phyloP scores from a whole-genome alignment of 129 eudicot species.

The Artemisia annua region DNA sequence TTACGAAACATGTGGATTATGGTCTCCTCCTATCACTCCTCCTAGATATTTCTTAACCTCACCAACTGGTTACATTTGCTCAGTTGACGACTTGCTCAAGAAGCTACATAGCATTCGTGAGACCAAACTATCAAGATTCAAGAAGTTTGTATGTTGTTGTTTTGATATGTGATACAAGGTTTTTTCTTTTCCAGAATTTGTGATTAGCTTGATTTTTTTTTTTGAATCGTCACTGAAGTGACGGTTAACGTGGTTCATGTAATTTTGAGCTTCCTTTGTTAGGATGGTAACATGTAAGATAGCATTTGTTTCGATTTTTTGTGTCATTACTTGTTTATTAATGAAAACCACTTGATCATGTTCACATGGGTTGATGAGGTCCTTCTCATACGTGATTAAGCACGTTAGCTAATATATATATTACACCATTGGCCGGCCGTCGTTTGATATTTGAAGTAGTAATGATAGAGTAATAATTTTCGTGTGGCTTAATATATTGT shows the following conservation, averaged over 20 bases:
- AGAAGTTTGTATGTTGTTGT: constrained; percentile 24
- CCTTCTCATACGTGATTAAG: not conserved
- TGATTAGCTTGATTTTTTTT: not conserved
- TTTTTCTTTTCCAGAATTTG: not conserved
- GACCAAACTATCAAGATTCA: constrained; percentile 25
- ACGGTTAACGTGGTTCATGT: not conserved
- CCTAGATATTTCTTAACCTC: constrained; percentile 37
- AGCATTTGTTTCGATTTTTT: not conserved
- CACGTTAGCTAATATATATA: too few relatives aligned
- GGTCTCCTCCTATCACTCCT: constrained; percentile 65
- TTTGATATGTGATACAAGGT: constrained; percentile 19
- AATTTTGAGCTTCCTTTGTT: not conserved
- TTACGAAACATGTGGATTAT: constrained; percentile 46
- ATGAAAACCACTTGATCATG: not conserved
- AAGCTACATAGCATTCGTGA: constrained; percentile 30
- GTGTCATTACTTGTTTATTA: not conserved
- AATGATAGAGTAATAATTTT: not conserved
- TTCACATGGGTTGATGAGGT: not conserved
- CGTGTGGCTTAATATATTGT: not conserved
- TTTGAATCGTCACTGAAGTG: not conserved
- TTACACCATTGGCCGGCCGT: too few relatives aligned
- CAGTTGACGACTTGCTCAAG: constrained; percentile 33
- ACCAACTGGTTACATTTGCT: constrained; percentile 31
- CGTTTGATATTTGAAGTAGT: too few relatives aligned
- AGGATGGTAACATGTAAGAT: not conserved